Conservation (phyloP, 176 grass and related monocot genomes). For the Chloris gayana region DNA sequence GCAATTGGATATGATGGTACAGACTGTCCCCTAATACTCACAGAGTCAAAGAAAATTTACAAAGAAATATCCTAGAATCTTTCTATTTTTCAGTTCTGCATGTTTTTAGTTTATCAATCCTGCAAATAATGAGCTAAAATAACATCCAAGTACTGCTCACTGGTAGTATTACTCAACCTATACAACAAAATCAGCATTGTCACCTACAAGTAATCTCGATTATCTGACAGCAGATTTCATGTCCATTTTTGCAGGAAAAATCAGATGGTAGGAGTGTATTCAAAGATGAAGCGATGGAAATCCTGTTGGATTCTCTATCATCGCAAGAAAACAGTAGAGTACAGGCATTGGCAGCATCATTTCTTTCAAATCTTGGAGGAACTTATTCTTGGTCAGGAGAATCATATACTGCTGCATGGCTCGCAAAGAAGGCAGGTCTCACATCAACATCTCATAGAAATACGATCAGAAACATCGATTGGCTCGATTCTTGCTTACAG, state of each 20-base stretch:
- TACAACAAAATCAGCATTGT: neutral
- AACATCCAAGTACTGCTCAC: neutral
- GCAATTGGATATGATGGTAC: constrained; percentile 94
- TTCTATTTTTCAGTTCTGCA: neutral
- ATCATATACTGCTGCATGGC: constrained; percentile 73
- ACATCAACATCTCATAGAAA: constrained; percentile 72
- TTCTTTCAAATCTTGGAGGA: constrained; percentile 84
- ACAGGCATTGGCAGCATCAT: constrained; percentile 73
- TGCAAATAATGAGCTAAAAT: constrained; percentile 13
- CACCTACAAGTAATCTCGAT: constrained; percentile 17
- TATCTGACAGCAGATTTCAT: constrained; percentile 17
- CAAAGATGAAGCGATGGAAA: constrained; percentile 81
- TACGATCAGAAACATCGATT: constrained; percentile 82
- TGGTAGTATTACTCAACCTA: neutral
- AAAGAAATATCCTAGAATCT: neutral
- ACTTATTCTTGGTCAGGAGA: constrained; percentile 96
- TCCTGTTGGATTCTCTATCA: constrained; percentile 68
- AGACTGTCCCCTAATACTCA: constrained; percentile 26
- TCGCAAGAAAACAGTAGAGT: constrained; percentile 59
- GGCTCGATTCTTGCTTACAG: constrained; percentile 89
- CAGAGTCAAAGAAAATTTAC: neutral
- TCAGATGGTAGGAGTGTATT: constrained; percentile 63
- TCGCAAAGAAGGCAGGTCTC: constrained; percentile 85
- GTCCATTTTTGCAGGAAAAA: constrained; percentile 48
- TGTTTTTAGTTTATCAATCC: constrained; percentile 18